Evolutionary conservation across 2,329 filamentous ascomycete species (phyloP).

Genomic region (Epicoccum sorghinum): DNA sequence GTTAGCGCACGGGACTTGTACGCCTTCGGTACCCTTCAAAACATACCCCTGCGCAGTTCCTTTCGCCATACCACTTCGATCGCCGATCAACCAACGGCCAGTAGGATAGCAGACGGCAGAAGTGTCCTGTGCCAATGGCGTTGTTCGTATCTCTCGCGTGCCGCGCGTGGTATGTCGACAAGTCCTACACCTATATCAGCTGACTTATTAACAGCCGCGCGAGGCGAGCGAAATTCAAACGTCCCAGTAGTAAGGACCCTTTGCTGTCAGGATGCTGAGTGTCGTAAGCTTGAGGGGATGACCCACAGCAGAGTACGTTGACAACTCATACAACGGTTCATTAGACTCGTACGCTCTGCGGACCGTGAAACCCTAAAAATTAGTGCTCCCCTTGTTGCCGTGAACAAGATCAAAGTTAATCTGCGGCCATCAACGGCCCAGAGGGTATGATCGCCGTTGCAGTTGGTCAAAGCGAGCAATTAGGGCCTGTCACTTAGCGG

Average conservation of each 20-base stretch:
- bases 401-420: no score
- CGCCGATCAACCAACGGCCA: slow-evolving; percentile 9
- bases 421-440: not conserved
- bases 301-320: no score
- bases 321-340: no score
- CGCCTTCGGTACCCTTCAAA: slow-evolving; percentile 1
- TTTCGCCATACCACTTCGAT: slow-evolving; percentile 11
- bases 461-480: not conserved
- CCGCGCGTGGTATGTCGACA: not conserved
- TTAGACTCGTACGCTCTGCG: no score
- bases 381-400: no score
- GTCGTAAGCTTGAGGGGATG: no score
- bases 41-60: slow-evolving; percentile 8
- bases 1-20: slow-evolving; percentile 2
- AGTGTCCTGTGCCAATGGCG: not conserved
- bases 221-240: slow-evolving; percentile 2
- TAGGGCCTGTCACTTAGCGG: not conserved
- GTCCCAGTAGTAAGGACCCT: no score
- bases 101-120: not conserved
- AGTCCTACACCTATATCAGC: not conserved
- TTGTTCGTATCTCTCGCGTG: not conserved
- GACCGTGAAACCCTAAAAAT: no score
- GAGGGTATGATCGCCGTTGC: not conserved
- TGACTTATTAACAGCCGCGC: not conserved
- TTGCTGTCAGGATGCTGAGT: no score